These are phyloP conservation scores for Agaricus blazei DNA, from an alignment of 768 basidiomycete species.

Conservation along the genomic window DNA sequence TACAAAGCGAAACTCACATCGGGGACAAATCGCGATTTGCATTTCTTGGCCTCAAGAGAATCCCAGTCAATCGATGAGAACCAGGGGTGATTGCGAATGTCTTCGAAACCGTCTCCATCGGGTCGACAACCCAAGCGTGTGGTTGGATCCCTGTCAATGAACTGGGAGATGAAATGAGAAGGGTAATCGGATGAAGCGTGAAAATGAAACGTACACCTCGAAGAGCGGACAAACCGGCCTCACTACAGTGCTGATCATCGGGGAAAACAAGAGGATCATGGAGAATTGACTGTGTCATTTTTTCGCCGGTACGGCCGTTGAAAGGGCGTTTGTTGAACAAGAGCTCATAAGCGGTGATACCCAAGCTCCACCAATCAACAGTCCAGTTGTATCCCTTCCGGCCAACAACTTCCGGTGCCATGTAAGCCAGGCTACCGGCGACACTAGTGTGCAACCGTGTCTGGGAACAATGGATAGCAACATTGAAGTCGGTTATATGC, in stretches of 20 bases:
- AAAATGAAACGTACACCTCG: constrained; percentile 46
- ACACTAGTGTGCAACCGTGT: constrained; percentile 85
- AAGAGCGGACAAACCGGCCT: constrained; percentile 61
- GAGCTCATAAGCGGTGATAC: constrained; percentile 88
- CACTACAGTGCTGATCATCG: constrained; percentile 61
- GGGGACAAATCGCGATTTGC: constrained; percentile 82
- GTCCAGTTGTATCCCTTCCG: constrained; percentile 91
- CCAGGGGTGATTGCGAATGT: constrained; percentile 84
- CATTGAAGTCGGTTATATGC: constrained; percentile 98
- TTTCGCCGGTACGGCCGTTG: constrained; percentile 84
- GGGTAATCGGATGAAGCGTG: constrained; percentile 6
- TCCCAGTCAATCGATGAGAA: constrained; percentile 81
- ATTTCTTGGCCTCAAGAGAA: constrained; percentile 60
- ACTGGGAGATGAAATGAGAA: constrained; percentile 37
- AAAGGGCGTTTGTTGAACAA: constrained; percentile 81
- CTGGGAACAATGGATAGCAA: constrained; percentile 96
- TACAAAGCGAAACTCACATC: constrained; percentile 57
- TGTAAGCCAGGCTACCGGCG: constrained; percentile 98
- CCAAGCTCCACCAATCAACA: constrained; percentile 96
- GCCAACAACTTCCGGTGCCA: constrained; percentile 95
- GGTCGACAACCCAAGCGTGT: constrained; percentile 78
- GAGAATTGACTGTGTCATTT: constrained; percentile 82
- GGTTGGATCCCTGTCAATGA: constrained; percentile 78
- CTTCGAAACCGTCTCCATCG: constrained; percentile 65
- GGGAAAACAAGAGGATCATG: constrained; percentile 79